A percentile compares a stretch with the other conserved stretches of the same genome.
Evolutionary conservation across 2,329 filamentous ascomycete genomes (phyloP).

Genomic region (Cladosporium austrohemisphaericum): DNA sequence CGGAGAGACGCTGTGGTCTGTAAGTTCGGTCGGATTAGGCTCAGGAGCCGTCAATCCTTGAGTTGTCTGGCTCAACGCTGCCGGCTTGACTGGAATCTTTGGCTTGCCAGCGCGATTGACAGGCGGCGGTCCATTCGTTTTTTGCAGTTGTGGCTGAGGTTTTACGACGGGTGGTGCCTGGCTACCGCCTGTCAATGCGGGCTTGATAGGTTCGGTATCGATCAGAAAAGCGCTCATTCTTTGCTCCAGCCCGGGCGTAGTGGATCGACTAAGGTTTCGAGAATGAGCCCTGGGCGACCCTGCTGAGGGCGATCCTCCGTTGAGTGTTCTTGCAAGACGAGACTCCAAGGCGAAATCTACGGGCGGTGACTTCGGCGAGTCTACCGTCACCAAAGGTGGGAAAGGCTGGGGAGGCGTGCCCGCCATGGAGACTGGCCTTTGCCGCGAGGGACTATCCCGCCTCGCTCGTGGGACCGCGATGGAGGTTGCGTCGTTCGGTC

Average conservation of each 20-base stretch:
- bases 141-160: background rate
- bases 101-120: constrained; percentile 80
- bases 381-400: constrained; percentile 63
- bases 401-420: constrained; percentile 46
- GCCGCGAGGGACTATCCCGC: constrained; percentile 36
- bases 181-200: constrained; percentile 12
- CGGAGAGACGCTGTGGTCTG: constrained; percentile 61
- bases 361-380: constrained; percentile 66
- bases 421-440: constrained; percentile 48
- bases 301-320: constrained; percentile 13
- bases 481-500: constrained; percentile 31
- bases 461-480: constrained; percentile 12
- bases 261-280: constrained; percentile 36
- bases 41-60: constrained; percentile 33
- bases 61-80: constrained; percentile 23
- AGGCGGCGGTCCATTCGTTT: constrained; percentile 59
- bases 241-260: constrained; percentile 41
- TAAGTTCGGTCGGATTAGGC: constrained; percentile 38
- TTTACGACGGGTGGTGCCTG: constrained; percentile 11
- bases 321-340: constrained; percentile 10
- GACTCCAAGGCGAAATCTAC: constrained; percentile 39
- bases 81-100: constrained; percentile 49
- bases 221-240: constrained; percentile 36
- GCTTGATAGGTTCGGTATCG: constrained; percentile 19
- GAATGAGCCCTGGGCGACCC: constrained; percentile 2